These are phyloP conservation scores for Hippophae rhamnoides DNA, from an alignment of 306 rosid genomes.

Conservation along the genomic window DNA sequence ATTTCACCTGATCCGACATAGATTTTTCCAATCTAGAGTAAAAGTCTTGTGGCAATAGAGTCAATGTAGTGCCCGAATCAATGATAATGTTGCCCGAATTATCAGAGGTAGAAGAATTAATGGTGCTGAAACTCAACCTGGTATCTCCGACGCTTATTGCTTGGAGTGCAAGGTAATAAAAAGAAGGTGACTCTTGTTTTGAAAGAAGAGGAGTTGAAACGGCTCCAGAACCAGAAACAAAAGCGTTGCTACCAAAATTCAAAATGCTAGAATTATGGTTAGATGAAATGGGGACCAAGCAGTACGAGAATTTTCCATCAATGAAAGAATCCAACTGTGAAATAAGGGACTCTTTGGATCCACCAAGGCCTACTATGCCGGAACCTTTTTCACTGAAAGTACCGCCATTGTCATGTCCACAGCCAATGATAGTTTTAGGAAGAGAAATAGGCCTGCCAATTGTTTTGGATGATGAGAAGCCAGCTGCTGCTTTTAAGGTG, in stretches of 20 bases:
- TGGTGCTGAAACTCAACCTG: background rate
- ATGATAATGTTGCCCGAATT: constrained; percentile 20
- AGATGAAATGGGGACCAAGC: constrained; percentile 20
- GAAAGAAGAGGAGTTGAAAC: constrained; percentile 23
- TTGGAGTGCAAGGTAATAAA: constrained; percentile 20
- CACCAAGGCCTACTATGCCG: constrained; percentile 53
- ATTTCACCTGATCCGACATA: background rate
- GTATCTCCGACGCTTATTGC: constrained; percentile 18
- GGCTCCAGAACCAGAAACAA: constrained; percentile 15
- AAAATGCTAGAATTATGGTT: background rate
- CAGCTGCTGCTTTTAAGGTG: constrained; percentile 15
- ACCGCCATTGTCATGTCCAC: constrained; percentile 25
- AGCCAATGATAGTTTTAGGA: constrained; percentile 31
- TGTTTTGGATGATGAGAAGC: too few species aligned
- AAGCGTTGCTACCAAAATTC: constrained; percentile 23
- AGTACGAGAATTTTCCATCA: constrained; percentile 38
- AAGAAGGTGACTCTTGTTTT: background rate
- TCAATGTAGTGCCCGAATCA: constrained; percentile 33
- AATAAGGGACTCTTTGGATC: constrained; percentile 25
- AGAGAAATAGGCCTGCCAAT: constrained; percentile 1
- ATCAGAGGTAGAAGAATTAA: too few species aligned
- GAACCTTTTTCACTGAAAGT: constrained; percentile 3
- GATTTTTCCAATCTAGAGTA: constrained; percentile 8
- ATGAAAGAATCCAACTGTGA: constrained; percentile 25
- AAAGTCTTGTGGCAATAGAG: background rate